Base-by-base conservation (phyloP, 2,329 filamentous ascomycete species). In the Fusarium sp. region DNA sequence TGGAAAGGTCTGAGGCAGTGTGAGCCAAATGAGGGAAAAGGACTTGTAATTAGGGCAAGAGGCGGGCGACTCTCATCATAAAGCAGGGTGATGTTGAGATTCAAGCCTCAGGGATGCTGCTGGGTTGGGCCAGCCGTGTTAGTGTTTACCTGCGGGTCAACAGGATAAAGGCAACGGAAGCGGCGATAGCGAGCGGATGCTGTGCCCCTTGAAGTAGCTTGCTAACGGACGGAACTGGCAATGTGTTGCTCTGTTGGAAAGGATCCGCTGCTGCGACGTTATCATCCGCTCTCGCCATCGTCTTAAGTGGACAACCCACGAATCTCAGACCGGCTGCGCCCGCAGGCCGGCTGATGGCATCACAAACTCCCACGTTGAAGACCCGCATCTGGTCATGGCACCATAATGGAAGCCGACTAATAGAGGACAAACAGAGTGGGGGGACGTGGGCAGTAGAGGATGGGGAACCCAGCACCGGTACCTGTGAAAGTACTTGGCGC, bases 11-110 rank as follows among this genome's bases (percentile, higher is more conserved):
- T 53, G 40, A 63, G 61, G 59, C 19, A 19, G 19, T 70, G 59
- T 52, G 42, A 46, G 61, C 61, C 53, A 40, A 67, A 13, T 24
- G 38, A 53, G 62, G 53, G 52, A 32, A 45, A 42, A 55, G 36
- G 54, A 55, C 49, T 47, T 46, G 57, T 51, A 34, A 34, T 13
- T n/a, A 59, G 34, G 45, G 43, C 45, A 53, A 53, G 55, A 61
- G 47, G 65, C 53, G 66, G 65, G 66, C 56, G 68, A 59, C 64
- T 70, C 62, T 68, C 69, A 69, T 71, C 56, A 71, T 70, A 71
- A 71, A 65, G 69, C 68, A 71, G 68, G 69, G 68, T 67, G 69
- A 71, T 66, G 65, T 71, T 60, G 65, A 71, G 63, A 70, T 71
- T 70, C 63, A 60, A 60, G 55, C 62, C 34, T 46, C 68, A 70